Percentiles rank a stretch among this genome's conserved stretches.
Conservation (phyloP, 2,329 filamentous ascomycete species). For the Paecilomyces sp. region DNA sequence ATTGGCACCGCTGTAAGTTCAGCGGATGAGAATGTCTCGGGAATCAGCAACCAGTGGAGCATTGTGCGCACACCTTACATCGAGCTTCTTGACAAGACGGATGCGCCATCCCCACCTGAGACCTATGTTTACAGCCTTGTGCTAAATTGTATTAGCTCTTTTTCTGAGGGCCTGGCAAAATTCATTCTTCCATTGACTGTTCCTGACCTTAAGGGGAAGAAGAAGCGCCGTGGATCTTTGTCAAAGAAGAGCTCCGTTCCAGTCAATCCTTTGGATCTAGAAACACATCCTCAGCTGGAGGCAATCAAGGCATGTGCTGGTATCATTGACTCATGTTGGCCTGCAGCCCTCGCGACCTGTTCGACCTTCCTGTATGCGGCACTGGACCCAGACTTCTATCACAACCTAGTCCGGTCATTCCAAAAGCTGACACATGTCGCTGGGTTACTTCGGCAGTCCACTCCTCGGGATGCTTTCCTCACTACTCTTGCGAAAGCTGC, state of each 20-base stretch:
- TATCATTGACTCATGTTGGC: constrained; percentile 91
- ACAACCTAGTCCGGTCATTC: constrained; percentile 82
- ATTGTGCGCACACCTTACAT: constrained; percentile 78
- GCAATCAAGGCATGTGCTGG: constrained; percentile 71
- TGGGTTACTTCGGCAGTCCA: constrained; percentile 73
- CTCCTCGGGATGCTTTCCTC: constrained; percentile 87
- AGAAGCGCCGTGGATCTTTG: constrained; percentile 23
- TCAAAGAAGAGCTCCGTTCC: constrained; percentile 41
- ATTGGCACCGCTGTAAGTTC: constrained; percentile 66
- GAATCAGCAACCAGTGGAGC: constrained; percentile 90
- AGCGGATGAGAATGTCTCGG: constrained; percentile 59
- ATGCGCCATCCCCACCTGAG: constrained; percentile 74
- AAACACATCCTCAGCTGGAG: constrained; percentile 61
- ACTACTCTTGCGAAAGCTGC: constrained; percentile 91
- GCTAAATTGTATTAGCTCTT: constrained; percentile 76
- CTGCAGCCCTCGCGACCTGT: constrained; percentile 85
- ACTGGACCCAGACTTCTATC: constrained; percentile 89
- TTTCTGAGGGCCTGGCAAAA: constrained; percentile 88
- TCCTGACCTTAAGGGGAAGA: constrained; percentile 57
- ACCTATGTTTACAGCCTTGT: constrained; percentile 91
- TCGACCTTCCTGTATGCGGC: constrained; percentile 92
- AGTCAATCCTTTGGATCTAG: constrained; percentile 71
- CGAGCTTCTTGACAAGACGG: constrained; percentile 88
- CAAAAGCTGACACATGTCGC: constrained; percentile 95
- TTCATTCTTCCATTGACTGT: constrained; percentile 89